Conservation (phyloP, 768 basidiomycete species). For the Collybia mongolica region DNA sequence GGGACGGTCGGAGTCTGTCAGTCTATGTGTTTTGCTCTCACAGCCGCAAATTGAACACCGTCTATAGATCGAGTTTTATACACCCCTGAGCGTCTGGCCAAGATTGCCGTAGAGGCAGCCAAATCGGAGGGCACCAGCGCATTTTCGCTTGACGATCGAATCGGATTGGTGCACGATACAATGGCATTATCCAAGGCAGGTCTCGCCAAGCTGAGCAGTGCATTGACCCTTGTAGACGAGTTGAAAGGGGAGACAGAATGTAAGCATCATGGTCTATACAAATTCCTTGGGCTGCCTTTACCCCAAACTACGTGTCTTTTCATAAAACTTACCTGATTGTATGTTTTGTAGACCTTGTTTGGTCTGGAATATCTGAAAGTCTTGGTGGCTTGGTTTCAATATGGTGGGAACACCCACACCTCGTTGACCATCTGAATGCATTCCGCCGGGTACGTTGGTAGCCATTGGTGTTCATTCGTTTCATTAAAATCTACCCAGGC, state of each 20-base stretch:
- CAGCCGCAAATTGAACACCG: not conserved
- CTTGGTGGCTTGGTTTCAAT: constrained; percentile 54
- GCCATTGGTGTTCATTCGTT: not conserved
- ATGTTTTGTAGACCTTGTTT: constrained; percentile 67
- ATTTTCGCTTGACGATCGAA: constrained; percentile 82
- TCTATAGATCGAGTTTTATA: constrained; percentile 81
- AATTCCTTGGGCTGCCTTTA: not conserved
- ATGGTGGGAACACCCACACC: constrained; percentile 81
- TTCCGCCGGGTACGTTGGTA: constrained; percentile 53
- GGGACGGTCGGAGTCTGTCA: constrained; percentile 86
- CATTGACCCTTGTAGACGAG: constrained; percentile 68
- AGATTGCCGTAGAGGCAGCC: constrained; percentile 81
- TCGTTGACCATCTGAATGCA: constrained; percentile 52
- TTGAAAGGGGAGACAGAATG: constrained; percentile 78
- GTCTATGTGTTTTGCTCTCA: constrained; percentile 25
- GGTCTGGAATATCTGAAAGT: constrained; percentile 64
- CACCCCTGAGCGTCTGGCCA: constrained; percentile 70
- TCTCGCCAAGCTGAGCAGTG: constrained; percentile 70
- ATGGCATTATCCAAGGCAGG: constrained; percentile 82
- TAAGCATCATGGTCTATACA: constrained; percentile 28
- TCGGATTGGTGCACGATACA: constrained; percentile 85
- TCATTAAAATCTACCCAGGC: constrained; percentile 31
- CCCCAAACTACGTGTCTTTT: too few species aligned
- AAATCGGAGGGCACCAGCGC: constrained; percentile 44
- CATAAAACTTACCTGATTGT: too few species aligned